Evolutionary conservation across 495 filamentous ascomycete genomes (phyloP).

Genomic region (Thermothielavioides terrestris): DNA sequence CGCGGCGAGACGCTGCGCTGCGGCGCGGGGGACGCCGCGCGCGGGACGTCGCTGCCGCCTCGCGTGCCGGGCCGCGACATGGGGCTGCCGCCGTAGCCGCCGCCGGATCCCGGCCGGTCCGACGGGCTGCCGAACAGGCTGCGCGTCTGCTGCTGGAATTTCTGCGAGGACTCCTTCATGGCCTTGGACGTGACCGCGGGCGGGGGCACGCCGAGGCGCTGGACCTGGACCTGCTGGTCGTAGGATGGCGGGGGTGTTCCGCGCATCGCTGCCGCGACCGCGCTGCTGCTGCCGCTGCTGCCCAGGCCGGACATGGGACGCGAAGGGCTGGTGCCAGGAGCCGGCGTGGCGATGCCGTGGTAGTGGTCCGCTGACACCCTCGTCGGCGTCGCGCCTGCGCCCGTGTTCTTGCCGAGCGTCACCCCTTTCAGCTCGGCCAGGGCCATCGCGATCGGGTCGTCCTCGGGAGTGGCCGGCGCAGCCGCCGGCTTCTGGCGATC

Average conservation of each 20-base stretch:
- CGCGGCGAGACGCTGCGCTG: constrained; percentile 45
- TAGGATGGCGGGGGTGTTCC: constrained; percentile 82
- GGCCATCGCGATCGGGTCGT: constrained; percentile 87
- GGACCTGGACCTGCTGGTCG: constrained; percentile 57
- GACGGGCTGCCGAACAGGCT: constrained; percentile 54
- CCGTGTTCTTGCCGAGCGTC: constrained; percentile 29
- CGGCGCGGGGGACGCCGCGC: constrained; percentile 43
- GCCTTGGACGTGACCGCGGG: constrained; percentile 85
- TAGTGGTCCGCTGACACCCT: constrained; percentile 89
- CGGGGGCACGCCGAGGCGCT: constrained; percentile 79
- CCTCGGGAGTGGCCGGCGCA: constrained; percentile 29
- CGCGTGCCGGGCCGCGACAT: constrained; percentile 31
- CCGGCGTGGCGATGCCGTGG: constrained; percentile 80
- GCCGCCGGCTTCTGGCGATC: constrained; percentile 40
- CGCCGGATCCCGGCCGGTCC: constrained; percentile 33
- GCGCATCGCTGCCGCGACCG: constrained; percentile 44
- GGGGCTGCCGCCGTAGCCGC: constrained; percentile 14
- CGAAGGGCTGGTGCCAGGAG: constrained; percentile 41
- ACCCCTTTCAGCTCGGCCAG: constrained; percentile 87
- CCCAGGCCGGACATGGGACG: constrained; percentile 35
- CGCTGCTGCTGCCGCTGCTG: constrained; percentile 24
- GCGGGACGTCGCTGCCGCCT: constrained; percentile 38
- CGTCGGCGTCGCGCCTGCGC: too few relatives aligned
- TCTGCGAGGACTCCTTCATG: constrained; percentile 88
- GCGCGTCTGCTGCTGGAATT: constrained; percentile 74